Evolutionary conservation across 2,329 filamentous ascomycete species (phyloP).

Genomic region (Monosporascus ibericus): DNA sequence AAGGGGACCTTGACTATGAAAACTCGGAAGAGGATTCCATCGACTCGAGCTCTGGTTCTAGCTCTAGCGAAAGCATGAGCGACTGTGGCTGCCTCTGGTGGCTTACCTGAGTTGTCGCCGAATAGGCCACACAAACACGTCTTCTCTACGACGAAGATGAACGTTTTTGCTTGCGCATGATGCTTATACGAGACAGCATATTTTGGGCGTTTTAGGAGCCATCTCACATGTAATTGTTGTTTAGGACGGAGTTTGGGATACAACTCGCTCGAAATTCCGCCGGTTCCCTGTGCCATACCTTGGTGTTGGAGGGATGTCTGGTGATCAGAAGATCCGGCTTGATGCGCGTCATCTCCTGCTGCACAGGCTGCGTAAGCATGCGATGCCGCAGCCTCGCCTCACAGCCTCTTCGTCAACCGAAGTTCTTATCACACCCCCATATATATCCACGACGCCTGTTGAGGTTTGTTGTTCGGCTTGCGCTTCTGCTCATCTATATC

Average conservation of each 20-base stretch:
- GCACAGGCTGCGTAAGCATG: background rate
- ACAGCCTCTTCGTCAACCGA: background rate
- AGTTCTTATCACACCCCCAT: background rate
- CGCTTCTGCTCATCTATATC: background rate
- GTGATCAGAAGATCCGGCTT: background rate
- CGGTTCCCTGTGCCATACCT: background rate
- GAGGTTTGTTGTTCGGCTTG: background rate
- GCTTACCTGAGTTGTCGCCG: conserved; percentile 30
- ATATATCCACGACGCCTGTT: background rate
- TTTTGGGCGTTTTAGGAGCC: background rate
- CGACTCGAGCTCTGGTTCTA: conserved; percentile 13
- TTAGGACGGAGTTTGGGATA: background rate
- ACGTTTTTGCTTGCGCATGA: conserved; percentile 1
- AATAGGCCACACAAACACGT: background rate
- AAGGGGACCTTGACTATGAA: conserved; percentile 10
- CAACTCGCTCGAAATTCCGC: background rate
- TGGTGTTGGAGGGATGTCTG: background rate
- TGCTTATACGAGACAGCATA: background rate
- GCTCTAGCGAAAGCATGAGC: conserved; percentile 33
- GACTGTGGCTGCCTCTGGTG: conserved; percentile 51
- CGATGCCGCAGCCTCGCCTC: background rate
- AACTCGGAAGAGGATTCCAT: conserved; percentile 2
- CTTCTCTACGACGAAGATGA: background rate
- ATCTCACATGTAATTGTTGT: background rate
- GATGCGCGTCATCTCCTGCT: background rate